Evolutionary conservation across 202 grass and related monocot genomes (phyloP).

Genomic region (Panicum hallii): DNA sequence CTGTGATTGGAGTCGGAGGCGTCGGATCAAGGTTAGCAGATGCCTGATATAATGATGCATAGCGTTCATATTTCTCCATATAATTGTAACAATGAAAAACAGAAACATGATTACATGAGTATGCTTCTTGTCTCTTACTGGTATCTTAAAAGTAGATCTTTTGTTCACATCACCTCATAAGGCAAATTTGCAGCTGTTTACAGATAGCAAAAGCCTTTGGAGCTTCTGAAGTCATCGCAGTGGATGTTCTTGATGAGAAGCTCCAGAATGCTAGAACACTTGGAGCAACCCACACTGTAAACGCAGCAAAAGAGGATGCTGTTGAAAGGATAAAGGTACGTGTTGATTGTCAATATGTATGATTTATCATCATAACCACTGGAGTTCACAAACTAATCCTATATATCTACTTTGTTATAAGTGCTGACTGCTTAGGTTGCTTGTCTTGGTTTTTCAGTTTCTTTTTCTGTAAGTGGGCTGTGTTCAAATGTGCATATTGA

Average conservation of each 20-base stretch:
- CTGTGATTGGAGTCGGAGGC: constrained; percentile 97
- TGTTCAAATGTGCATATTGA: constrained; percentile 21
- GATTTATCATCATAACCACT: background rate
- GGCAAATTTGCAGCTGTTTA: constrained; percentile 74
- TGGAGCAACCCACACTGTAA: constrained; percentile 91
- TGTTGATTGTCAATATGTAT: background rate
- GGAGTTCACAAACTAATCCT: constrained; percentile 3
- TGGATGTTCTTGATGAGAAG: constrained; percentile 93
- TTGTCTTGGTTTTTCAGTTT: background rate
- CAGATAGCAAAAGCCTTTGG: constrained; percentile 98
- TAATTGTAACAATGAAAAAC: constrained; percentile 20
- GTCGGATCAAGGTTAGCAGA: constrained; percentile 86
- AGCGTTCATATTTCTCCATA: background rate
- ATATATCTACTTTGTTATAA: background rate
- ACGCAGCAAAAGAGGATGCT: constrained; percentile 81
- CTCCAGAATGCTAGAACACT: constrained; percentile 86
- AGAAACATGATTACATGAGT: background rate
- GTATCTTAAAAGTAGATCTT: constrained; percentile 20
- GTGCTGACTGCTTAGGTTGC: constrained; percentile 11
- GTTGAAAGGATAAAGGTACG: constrained; percentile 93
- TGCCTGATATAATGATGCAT: constrained; percentile 26
- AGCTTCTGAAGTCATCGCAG: constrained; percentile 91
- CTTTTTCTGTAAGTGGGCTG: background rate
- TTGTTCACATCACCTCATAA: constrained; percentile 21
- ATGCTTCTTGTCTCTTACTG: background rate